These are phyloP conservation scores for Puya raimondii DNA, from an alignment of 176 grass and related monocot genomes.

Conservation along the genomic window DNA sequence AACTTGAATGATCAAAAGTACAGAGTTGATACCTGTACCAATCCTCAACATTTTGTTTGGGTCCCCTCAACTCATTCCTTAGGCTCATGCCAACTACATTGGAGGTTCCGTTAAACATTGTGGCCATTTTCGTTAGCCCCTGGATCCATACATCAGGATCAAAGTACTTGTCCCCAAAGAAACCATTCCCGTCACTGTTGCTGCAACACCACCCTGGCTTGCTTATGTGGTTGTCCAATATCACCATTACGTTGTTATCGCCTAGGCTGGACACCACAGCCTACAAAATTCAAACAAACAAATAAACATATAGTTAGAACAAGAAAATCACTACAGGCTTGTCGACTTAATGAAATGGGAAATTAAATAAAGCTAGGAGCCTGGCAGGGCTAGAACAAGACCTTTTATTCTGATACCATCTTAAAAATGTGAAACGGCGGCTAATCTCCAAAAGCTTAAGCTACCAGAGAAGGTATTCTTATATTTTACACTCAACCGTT, in stretches of 20 bases:
- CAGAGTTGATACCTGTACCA: slow-evolving; percentile 58
- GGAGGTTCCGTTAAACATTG: slow-evolving; percentile 31
- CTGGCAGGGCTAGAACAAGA: too few relatives aligned
- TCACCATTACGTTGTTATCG: slow-evolving; percentile 66
- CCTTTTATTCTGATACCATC: too few relatives aligned
- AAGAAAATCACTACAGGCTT: too few relatives aligned
- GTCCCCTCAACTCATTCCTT: slow-evolving; percentile 75
- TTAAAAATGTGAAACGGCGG: too few relatives aligned
- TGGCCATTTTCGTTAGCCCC: slow-evolving; percentile 61
- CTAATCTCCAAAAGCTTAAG: too few relatives aligned
- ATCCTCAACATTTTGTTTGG: slow-evolving; percentile 49
- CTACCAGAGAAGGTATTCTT: too few relatives aligned
- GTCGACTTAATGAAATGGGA: too few relatives aligned
- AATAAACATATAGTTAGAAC: too few relatives aligned
- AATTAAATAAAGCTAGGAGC: too few relatives aligned
- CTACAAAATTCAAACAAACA: slow-evolving; percentile 16
- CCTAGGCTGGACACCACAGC: slow-evolving; percentile 55
- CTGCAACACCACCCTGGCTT: slow-evolving; percentile 80
- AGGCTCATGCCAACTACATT: slow-evolving; percentile 90
- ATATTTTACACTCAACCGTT: too few relatives aligned
- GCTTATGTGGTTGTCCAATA: slow-evolving; percentile 92
- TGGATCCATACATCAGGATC: slow-evolving; percentile 62
- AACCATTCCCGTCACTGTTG: slow-evolving; percentile 56
- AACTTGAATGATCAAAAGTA: not conserved
- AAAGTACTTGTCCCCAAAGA: slow-evolving; percentile 79